Percentiles rank a stretch among this genome's conserved stretches.
phyloP scores from a whole-genome alignment of 208 protist genomes.

The Sergeia podlipaevii region DNA sequence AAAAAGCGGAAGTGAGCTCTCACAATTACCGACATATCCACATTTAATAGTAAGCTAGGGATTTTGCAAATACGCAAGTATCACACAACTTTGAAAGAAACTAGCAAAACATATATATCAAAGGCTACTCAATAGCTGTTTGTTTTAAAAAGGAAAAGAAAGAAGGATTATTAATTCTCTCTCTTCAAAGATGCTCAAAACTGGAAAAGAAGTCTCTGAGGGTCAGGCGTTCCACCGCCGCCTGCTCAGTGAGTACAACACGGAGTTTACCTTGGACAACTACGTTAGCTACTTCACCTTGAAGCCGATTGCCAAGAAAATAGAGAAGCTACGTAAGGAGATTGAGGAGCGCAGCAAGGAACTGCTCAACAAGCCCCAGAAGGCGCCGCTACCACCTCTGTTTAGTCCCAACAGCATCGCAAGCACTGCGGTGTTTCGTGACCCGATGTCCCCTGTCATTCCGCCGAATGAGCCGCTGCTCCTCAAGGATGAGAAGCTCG shows the following conservation, averaged over 20 bases:
- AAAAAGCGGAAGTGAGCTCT: not conserved
- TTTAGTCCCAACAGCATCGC: not conserved
- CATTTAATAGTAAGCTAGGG: too few relatives aligned
- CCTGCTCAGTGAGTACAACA: constrained; percentile 84
- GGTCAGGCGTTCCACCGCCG: constrained; percentile 76
- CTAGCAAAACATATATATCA: not conserved
- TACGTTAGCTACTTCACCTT: constrained; percentile 82
- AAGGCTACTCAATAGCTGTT: not conserved
- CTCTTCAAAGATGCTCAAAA: constrained; percentile 40
- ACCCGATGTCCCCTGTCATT: constrained; percentile 16
- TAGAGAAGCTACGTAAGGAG: constrained; percentile 43
- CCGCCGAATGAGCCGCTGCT: constrained; percentile 4
- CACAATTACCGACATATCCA: not conserved
- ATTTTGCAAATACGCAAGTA: too few relatives aligned
- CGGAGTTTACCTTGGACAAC: constrained; percentile 75
- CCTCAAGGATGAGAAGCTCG: constrained; percentile 13
- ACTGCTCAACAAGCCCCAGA: not conserved
- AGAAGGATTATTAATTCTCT: constrained; percentile 3
- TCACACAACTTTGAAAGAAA: too few relatives aligned
- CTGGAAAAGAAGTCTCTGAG: constrained; percentile 59
- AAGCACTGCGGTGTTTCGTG: constrained; percentile 9
- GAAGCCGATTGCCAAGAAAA: constrained; percentile 70
- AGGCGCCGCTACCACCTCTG: not conserved
- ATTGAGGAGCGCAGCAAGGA: constrained; percentile 16
- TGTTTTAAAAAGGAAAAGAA: too few relatives aligned